Base-by-base conservation (phyloP, 164 flowering plant species). In the Vitis amurensis region DNA sequence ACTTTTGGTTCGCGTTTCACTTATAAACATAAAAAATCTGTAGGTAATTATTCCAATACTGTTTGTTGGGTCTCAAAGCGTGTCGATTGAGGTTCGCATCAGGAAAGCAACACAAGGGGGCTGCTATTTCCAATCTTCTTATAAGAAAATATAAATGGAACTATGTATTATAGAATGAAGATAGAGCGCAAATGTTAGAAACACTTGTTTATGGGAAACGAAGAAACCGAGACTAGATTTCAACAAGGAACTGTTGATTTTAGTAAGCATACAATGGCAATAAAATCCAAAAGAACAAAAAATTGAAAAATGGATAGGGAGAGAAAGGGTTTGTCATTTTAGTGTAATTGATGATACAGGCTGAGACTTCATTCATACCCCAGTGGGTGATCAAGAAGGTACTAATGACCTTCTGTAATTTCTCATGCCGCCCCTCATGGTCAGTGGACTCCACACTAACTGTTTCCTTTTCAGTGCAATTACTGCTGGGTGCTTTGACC, bases 371-470 rank as follows among this genome's bases (percentile, higher is more conserved):
- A 53, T 55, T 71, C 55, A 70, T 70, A 63, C 48, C 13, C 63
- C 68, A 44, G 72, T 13, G 8, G 72, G 8, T 27, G 48, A n/a
- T 60, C 73, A 59, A 12, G 77, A 71, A 50, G 87, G 85, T 71
- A 81, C 44, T 23, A 85, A 30, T 29, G 89, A 77, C 64, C 64
- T 87, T 66, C 89, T 80, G 55, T 61, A 66, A 71, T 66, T 83
- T 69, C 78, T 84, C 78, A 79, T 51, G 31, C 79, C 77, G 31
- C 79, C 77, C 74, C 73, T 85, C 55, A 74, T 60, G 80, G 79
- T 89, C 55, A 91, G 80, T 0, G 97, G 98, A 75, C 98, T 91
- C 95, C 92, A 87, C 3, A 89, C 82, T n/a, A 87, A 49, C 13
- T 81, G 69, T 62, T 85, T 86, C 75, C 76, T 77, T 59, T 86